Base-by-base conservation (phyloP, 441 rosid species). In the Erodium moschatum region DNA sequence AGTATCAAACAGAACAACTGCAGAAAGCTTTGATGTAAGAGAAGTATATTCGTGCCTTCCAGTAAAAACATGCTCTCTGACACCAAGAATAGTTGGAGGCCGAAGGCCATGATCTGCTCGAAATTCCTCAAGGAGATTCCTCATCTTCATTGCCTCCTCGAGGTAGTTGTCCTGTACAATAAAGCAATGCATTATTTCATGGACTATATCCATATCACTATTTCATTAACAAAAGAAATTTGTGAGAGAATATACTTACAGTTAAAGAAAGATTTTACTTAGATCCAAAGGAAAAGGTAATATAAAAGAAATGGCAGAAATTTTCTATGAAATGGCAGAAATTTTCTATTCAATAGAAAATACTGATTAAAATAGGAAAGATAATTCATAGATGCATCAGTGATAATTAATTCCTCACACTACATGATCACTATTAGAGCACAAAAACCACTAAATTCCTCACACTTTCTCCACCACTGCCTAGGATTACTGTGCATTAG, bases 111-210 rank as follows among this genome's bases (percentile, higher is more conserved):
- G 96, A 81, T 89, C 86, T 64, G 75, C 31, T 58, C 85, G 82
- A 63, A 95, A 95, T 78, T 92, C 98, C 77, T 92, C 98, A 67
- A 95, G 85, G 70, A 95, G 96, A 83, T 95, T 95, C 78, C 99
- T 84, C 96, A 92, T 85, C 81, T 95, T 95, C 80, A 95, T 77
- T 65, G 99, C 99, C 80, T 95, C 99, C 81, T 95, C 99, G 79
- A 95, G 92, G 77, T 95, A 92, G 78, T 95, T 95, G 77, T 95
- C 99, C 99, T 70, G 64, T 68, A 63, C 58, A 5, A 67, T 31
- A 18, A 68, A 15, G 56, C 24, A 33, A 73, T 15, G 63, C 21
- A 46, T 20, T 46, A 20, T 75, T 46, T 11, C 56, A 42, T 27
- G 31, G 64, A 24, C 24, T 13, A 11, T 61, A 27, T 27, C 64